Percentiles rank a stretch among this genome's conserved stretches.
phyloP scores from a whole-genome alignment of 495 filamentous ascomycete genomes.

The Aspergillus taichungensis region DNA sequence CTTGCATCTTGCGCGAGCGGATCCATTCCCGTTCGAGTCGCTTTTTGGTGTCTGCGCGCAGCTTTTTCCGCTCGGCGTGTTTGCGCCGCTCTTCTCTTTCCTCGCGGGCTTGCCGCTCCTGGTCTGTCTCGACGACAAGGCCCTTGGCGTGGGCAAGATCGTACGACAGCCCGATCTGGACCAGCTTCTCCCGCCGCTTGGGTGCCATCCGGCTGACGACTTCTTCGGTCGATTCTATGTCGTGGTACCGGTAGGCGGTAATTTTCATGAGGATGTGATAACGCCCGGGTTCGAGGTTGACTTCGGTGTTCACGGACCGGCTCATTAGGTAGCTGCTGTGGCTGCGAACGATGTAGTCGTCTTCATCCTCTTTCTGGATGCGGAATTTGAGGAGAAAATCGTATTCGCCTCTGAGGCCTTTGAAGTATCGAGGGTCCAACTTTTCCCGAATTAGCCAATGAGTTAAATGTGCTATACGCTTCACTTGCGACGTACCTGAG shows the following conservation, averaged over 20 bases:
- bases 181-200: constrained; percentile 66
- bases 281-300: constrained; percentile 71
- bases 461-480: background rate
- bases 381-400: constrained; percentile 70
- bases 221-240: constrained; percentile 51
- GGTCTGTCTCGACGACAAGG: constrained; percentile 53
- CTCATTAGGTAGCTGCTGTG: constrained; percentile 59
- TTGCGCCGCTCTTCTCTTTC: constrained; percentile 36
- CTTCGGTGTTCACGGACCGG: constrained; percentile 73
- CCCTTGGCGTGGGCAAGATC: constrained; percentile 80
- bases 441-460: constrained; percentile 12
- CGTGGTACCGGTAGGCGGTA: constrained; percentile 51
- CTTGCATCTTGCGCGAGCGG: constrained; percentile 39
- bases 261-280: constrained; percentile 76
- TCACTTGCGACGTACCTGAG: constrained; percentile 40
- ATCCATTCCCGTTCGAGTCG: constrained; percentile 46
- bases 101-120: constrained; percentile 46
- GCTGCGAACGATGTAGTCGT: constrained; percentile 79
- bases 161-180: constrained; percentile 72
- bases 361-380: constrained; percentile 68
- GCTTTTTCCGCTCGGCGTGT: constrained; percentile 33
- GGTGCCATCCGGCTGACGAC: constrained; percentile 56
- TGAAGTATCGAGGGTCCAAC: constrained; percentile 80
- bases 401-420: constrained; percentile 76
- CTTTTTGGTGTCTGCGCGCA: constrained; percentile 31